These are phyloP conservation scores for Boletus rubropictus DNA, from an alignment of 768 basidiomycete species.

Conservation along the genomic window DNA sequence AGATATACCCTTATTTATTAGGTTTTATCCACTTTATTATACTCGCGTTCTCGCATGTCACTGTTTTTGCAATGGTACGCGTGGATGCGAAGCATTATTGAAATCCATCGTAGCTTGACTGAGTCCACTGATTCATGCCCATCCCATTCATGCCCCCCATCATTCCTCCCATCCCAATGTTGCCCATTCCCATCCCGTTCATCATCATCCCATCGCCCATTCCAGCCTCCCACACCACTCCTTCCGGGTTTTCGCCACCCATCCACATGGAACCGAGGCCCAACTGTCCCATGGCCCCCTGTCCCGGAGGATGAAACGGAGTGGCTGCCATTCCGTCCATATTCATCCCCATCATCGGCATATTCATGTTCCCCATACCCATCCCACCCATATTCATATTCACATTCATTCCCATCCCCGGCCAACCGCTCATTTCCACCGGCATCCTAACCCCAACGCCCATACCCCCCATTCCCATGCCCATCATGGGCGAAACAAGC, in stretches of 20 bases:
- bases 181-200: constrained; percentile 34
- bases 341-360: constrained; percentile 39
- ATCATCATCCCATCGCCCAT: constrained; percentile 43
- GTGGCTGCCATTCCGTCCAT: constrained; percentile 29
- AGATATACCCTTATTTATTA: constrained; percentile 24
- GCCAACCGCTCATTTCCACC: constrained; percentile 32
- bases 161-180: constrained; percentile 30
- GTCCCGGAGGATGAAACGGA: constrained; percentile 20
- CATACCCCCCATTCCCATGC: constrained; percentile 39
- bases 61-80: not conserved
- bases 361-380: constrained; percentile 36
- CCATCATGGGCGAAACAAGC: constrained; percentile 39
- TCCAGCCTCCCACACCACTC: constrained; percentile 35
- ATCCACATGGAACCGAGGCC: constrained; percentile 31
- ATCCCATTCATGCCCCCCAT: constrained; percentile 33
- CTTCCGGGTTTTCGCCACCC: constrained; percentile 28
- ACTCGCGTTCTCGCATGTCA: constrained; percentile 6
- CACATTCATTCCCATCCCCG: constrained; percentile 35
- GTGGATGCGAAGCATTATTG: constrained; percentile 14
- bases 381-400: constrained; percentile 37
- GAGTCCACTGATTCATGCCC: constrained; percentile 38
- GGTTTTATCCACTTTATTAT: constrained; percentile 8
- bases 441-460: constrained; percentile 34
- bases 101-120: constrained; percentile 31
- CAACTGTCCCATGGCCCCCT: constrained; percentile 21